These are phyloP conservation scores for Tylopilus balloui DNA, from an alignment of 768 basidiomycete species.

Conservation along the genomic window DNA sequence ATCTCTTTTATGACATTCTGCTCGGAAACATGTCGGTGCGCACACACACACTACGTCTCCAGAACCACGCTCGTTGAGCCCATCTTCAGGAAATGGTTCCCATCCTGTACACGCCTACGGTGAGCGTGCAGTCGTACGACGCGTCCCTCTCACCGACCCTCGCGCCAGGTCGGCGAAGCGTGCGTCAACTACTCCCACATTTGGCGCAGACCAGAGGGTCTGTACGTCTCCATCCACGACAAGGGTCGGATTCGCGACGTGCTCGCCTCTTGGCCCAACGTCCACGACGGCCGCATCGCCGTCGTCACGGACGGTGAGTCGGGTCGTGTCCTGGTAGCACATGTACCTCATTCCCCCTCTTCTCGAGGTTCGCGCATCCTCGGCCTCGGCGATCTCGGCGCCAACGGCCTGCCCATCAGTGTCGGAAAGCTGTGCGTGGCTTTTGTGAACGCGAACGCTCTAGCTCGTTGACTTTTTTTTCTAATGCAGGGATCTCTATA, in stretches of 20 bases:
- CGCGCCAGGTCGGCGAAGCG: constrained; percentile 54
- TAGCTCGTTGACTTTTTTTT: background rate
- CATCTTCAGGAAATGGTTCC: constrained; percentile 51
- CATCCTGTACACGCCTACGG: constrained; percentile 73
- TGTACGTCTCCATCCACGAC: constrained; percentile 61
- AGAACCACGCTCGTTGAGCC: background rate
- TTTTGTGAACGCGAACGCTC: background rate
- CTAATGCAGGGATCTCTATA: constrained; percentile 53
- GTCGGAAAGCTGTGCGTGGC: constrained; percentile 64
- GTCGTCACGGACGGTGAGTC: constrained; percentile 70
- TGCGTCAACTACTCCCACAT: constrained; percentile 69
- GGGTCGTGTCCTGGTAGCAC: background rate
- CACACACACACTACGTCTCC: background rate
- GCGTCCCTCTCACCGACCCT: background rate
- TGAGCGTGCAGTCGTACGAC: constrained; percentile 26
- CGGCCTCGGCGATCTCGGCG: constrained; percentile 51
- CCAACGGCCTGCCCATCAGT: constrained; percentile 48
- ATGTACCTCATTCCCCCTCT: background rate
- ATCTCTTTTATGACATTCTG: constrained; percentile 63
- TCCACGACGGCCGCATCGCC: constrained; percentile 50
- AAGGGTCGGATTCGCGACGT: constrained; percentile 59
- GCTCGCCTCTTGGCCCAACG: constrained; percentile 48
- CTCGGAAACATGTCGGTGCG: constrained; percentile 56
- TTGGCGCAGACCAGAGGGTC: constrained; percentile 58
- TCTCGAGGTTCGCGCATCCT: constrained; percentile 60